Conservation (phyloP, 2,329 filamentous ascomycete genomes). For the Ambrosiella beaveri region DNA sequence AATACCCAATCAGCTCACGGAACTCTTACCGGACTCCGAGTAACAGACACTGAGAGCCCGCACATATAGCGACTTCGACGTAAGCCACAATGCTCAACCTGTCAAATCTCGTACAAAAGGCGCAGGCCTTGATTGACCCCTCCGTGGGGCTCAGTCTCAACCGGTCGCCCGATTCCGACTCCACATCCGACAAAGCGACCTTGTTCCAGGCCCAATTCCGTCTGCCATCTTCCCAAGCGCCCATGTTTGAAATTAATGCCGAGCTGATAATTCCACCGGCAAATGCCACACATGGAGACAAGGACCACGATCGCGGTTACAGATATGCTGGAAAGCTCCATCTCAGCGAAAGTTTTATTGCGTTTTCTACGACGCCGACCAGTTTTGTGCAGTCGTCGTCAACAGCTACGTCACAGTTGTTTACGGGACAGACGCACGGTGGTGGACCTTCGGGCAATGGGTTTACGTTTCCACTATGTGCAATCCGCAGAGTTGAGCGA, state of each 20-base stretch:
- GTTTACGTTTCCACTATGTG: constrained; percentile 83
- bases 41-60: too few relatives aligned
- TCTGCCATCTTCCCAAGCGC: constrained; percentile 78
- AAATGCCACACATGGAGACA: constrained; percentile 49
- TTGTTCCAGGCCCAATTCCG: constrained; percentile 95
- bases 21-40: too few relatives aligned
- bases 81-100: constrained; percentile 38
- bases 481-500: constrained; percentile 79
- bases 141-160: constrained; percentile 37
- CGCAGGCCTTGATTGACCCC: constrained; percentile 86
- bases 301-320: constrained; percentile 56
- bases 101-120: constrained; percentile 80
- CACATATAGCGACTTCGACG: too few relatives aligned
- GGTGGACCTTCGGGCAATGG: constrained; percentile 88
- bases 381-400: constrained; percentile 73
- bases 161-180: constrained; percentile 54
- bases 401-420: constrained; percentile 61
- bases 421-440: constrained; percentile 84
- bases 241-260: constrained; percentile 88
- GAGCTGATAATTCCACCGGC: constrained; percentile 75
- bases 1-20: too few relatives aligned
- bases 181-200: constrained; percentile 73
- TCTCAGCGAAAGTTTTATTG: constrained; percentile 84
- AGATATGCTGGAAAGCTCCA: constrained; percentile 88
- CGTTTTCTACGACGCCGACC: constrained; percentile 85